phyloP scores from a whole-genome alignment of 1,284 basidiomycete genomes.

The Xerocomus minutiporus region DNA sequence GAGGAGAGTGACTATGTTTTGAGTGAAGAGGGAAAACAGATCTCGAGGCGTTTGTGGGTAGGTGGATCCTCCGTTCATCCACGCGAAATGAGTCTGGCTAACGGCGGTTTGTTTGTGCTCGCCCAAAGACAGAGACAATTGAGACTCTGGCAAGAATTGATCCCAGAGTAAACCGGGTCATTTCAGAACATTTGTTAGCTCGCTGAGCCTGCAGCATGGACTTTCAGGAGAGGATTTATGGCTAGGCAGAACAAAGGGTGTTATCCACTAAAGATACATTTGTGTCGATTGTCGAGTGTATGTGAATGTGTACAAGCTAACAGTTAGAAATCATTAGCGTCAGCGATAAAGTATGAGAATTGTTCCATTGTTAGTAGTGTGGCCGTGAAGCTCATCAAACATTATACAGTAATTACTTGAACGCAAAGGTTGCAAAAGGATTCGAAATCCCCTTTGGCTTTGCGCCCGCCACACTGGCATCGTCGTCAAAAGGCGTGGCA shows the following conservation, averaged over 20 bases:
- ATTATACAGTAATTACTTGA: slow-evolving; percentile 14
- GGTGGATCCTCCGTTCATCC: slow-evolving; percentile 1
- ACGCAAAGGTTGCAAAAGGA: slow-evolving; percentile 29
- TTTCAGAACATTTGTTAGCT: slow-evolving; percentile 21
- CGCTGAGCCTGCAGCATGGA: slow-evolving; percentile 7
- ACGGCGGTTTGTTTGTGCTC: not conserved
- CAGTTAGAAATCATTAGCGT: slow-evolving; percentile 5
- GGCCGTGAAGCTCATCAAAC: not conserved
- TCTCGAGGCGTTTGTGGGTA: slow-evolving; percentile 30
- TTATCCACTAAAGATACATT: slow-evolving; percentile 27
- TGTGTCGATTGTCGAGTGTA: not conserved
- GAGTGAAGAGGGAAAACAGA: slow-evolving; percentile 26
- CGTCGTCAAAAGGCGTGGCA: slow-evolving; percentile 74
- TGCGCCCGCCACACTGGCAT: slow-evolving; percentile 35
- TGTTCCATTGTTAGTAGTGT: slow-evolving; percentile 1
- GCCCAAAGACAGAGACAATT: slow-evolving; percentile 22
- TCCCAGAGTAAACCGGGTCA: slow-evolving; percentile 26
- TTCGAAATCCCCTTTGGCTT: slow-evolving; percentile 26
- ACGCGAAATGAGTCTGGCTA: slow-evolving; percentile 1
- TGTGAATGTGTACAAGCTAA: slow-evolving; percentile 8
- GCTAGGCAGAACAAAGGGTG: not conserved
- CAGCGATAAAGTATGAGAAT: slow-evolving; percentile 14
- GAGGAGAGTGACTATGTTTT: slow-evolving; percentile 28
- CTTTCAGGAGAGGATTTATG: not conserved
- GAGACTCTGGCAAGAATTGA: slow-evolving; percentile 23